These are phyloP conservation scores for Xylaria bambusicola DNA, from an alignment of 495 filamentous ascomycete genomes.

Conservation along the genomic window DNA sequence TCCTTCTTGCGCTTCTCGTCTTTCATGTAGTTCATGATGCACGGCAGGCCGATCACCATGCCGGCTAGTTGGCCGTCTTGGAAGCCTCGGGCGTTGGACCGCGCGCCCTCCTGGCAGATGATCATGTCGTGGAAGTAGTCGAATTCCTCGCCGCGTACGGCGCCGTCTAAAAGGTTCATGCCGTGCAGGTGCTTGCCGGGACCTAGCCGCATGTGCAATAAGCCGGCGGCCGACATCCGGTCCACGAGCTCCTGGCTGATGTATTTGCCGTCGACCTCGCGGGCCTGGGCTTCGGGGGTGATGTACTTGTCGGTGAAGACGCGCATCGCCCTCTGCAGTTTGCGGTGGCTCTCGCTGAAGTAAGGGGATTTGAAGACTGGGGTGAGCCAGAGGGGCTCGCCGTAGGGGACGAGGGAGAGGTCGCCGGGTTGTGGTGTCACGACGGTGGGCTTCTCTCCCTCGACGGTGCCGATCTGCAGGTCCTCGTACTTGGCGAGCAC, in stretches of 20 bases:
- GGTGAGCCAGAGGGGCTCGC: conserved; percentile 78
- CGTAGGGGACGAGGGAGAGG: conserved; percentile 75
- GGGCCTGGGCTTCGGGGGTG: conserved; percentile 73
- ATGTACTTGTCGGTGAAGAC: conserved; percentile 72
- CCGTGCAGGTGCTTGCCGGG: conserved; percentile 82
- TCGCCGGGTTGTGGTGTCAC: conserved; percentile 70
- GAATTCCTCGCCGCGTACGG: conserved; percentile 75
- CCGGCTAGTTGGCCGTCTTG: conserved; percentile 67
- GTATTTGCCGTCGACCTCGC: conserved; percentile 72
- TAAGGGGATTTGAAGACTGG: conserved; percentile 81
- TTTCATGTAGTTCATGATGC: conserved; percentile 76
- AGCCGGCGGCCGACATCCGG: conserved; percentile 69
- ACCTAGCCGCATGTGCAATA: conserved; percentile 81
- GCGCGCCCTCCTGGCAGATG: conserved; percentile 69
- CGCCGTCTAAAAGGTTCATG: conserved; percentile 65
- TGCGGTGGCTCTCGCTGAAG: conserved; percentile 74
- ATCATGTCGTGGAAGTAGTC: conserved; percentile 88
- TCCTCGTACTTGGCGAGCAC: conserved; percentile 74
- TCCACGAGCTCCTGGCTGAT: conserved; percentile 79
- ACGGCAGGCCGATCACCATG: conserved; percentile 82
- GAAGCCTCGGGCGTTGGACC: conserved; percentile 69
- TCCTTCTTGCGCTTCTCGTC: conserved; percentile 65
- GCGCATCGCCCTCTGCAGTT: conserved; percentile 70
- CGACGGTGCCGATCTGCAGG: conserved; percentile 74
- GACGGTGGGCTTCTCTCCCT: conserved; percentile 73